A percentile compares a stretch with the other conserved stretches of the same genome.
Evolutionary conservation across 1,284 basidiomycete species (phyloP).

Genomic region (Sanghuangporus sanghuang): DNA sequence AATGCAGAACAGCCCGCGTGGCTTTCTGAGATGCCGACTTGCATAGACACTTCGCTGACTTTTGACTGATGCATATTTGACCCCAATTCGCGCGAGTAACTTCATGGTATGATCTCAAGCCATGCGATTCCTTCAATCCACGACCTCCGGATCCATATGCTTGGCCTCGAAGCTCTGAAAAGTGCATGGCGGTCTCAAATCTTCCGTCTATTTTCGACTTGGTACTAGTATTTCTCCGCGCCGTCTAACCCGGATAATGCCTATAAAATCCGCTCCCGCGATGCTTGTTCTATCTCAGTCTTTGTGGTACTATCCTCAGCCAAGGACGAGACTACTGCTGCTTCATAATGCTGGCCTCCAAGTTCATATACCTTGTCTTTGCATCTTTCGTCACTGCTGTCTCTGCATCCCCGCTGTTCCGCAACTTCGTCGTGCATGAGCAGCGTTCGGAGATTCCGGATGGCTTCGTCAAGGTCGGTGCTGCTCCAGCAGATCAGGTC

Average conservation of each 20-base stretch:
- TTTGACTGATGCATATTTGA: background rate
- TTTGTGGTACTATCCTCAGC: background rate
- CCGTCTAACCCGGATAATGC: background rate
- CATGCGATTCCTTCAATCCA: background rate
- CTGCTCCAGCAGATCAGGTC: constrained; percentile 20
- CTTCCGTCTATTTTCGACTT: background rate
- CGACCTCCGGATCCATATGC: background rate
- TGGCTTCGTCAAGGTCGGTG: constrained; percentile 22
- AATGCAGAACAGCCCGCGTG: background rate
- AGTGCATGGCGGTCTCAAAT: background rate
- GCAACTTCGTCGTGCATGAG: constrained; percentile 23
- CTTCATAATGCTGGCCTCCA: constrained; percentile 1
- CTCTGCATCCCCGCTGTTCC: constrained; percentile 11
- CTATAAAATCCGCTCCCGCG: background rate
- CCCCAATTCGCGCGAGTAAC: background rate
- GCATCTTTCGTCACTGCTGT: constrained; percentile 11
- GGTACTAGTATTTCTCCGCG: background rate
- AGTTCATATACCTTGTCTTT: constrained; percentile 10
- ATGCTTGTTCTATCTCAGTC: background rate
- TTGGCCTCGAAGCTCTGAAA: background rate
- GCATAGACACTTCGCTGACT: background rate
- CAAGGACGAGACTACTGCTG: background rate
- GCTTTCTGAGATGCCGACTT: background rate
- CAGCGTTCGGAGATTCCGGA: constrained; percentile 19
- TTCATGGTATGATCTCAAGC: background rate